Evolutionary conservation across 2,329 filamentous ascomycete genomes (phyloP).

Genomic region (Tolypocladium ovalisporum): DNA sequence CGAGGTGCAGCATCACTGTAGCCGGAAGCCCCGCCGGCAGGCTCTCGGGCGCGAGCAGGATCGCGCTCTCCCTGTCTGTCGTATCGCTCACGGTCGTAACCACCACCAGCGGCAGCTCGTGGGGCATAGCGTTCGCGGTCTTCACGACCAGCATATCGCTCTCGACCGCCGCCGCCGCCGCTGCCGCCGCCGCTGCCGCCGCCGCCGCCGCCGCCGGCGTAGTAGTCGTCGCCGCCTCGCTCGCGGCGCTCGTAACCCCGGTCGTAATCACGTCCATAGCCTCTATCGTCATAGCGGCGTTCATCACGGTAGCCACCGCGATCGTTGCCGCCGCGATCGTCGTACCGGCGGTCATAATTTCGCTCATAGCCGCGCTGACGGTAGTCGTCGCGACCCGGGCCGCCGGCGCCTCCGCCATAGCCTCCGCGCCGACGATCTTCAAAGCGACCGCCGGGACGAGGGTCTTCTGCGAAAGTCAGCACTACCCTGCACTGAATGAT

Average conservation of each 20-base stretch:
- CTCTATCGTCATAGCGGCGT: conserved; percentile 34
- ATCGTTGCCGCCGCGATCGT: conserved; percentile 33
- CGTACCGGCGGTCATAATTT: conserved; percentile 32
- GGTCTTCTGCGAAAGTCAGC: conserved; percentile 16
- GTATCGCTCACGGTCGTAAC: conserved; percentile 38
- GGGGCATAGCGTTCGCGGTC: conserved; percentile 32
- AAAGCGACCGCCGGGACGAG: conserved; percentile 26
- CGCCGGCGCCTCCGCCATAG: conserved; percentile 36
- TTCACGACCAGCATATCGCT: conserved; percentile 31
- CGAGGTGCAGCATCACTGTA: conserved; percentile 31
- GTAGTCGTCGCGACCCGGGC: conserved; percentile 45
- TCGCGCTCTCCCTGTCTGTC: conserved; percentile 34
- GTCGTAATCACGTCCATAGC: conserved; percentile 43
- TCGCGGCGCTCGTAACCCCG: conserved; percentile 45
- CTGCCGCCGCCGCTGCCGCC: conserved; percentile 26
- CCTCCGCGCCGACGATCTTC: conserved; percentile 57
- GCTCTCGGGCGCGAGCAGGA: conserved; percentile 26
- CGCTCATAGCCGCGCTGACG: conserved; percentile 37
- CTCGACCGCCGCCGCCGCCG: conserved; percentile 26
- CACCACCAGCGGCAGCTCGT: conserved; percentile 25
- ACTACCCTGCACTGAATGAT: background rate
- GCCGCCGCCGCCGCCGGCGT: too few relatives aligned
- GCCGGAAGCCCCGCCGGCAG: conserved; percentile 22
- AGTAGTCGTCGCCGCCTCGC: conserved; percentile 27
- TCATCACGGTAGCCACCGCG: conserved; percentile 37